phyloP scores from a whole-genome alignment of 202 grass and related monocot species.

The Carex arenaria region DNA sequence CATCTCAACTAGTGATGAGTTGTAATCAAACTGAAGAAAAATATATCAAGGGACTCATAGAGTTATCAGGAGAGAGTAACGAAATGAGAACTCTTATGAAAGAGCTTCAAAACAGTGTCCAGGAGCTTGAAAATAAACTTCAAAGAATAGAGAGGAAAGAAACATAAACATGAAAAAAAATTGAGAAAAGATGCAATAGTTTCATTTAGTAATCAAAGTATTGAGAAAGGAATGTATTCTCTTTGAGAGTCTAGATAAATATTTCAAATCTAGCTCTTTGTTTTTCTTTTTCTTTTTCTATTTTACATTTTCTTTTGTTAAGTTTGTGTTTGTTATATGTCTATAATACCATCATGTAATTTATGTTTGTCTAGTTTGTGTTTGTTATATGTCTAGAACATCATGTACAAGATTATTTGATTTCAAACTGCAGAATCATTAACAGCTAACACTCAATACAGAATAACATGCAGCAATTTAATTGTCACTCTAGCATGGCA shows the following conservation, averaged over 20 bases:
- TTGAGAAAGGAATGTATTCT: background rate
- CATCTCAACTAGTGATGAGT: background rate
- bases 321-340: background rate
- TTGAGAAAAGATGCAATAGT: background rate
- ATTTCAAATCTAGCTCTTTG: background rate
- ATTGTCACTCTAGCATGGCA: background rate
- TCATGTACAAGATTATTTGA: too few species aligned
- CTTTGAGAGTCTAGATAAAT: background rate
- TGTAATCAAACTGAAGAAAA: background rate
- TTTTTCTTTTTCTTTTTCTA: background rate
- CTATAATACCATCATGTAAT: background rate
- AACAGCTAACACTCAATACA: background rate
- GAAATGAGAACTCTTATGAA: slow-evolving; percentile 15
- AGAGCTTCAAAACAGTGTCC: slow-evolving; percentile 31
- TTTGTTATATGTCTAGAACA: too few species aligned
- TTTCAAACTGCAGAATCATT: too few species aligned
- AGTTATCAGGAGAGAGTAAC: background rate
- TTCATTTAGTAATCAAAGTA: background rate
- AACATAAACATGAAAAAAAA: background rate
- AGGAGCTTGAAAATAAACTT: slow-evolving; percentile 35
- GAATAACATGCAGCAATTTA: background rate
- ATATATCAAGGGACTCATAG: background rate
- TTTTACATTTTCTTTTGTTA: background rate
- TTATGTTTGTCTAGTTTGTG: too few species aligned
- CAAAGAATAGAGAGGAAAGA: slow-evolving; percentile 23